Base-by-base conservation (phyloP, 352 stramenopile genomes). In the Aphanomyces stellatus region DNA sequence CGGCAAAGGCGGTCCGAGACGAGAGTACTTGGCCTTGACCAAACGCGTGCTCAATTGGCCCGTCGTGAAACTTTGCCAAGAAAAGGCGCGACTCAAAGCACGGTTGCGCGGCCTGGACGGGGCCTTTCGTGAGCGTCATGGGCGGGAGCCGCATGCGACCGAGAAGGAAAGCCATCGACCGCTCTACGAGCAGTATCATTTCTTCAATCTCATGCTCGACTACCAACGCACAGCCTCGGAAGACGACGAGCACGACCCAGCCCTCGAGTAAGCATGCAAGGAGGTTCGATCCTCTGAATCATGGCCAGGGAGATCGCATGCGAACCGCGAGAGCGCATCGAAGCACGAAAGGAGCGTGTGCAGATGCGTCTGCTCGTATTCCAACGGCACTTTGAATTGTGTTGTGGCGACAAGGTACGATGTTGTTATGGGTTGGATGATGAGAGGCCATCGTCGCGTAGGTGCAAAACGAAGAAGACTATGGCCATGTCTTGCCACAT, bases 391-490 rank as follows among this genome's bases (percentile, higher is more conserved):
- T 63, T 63, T 51, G 7, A 51, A 19, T 11, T 63, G 1, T 63
- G 55, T 27, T 51, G 34, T 19, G 35, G 35, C 35, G 55, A 43
- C 2, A 41, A 48, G 31, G 55, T 63, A 27, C 28, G 30, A 30
- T 53, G 7, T 53, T 28, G 46, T 2, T 15, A 28, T 24, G 1
- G 33, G 24, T 43, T 35, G 5, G 7, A 25, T 42, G 5, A 61
- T 31, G 13, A 31, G 4, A 19, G 34, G 13, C 7, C 13, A 41
- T 22, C 3, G 3, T 5, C 13, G 4, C 24, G 25, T 60, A 60
- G 55, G 55, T 63, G 8, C 30, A 63, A 19, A 51, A 51, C 25
- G 34, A 51, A 63, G 55, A 63, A 17, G 55, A 63, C 55, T 63
- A 51, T 63, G 55, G 55, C n/a, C 55, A 63, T 31, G 11, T 63